Evolutionary conservation across 192 early-diverging fungal species (phyloP), one percentile per base, ranked within the genome.

Genomic region (Backusella psychrophila): DNA sequence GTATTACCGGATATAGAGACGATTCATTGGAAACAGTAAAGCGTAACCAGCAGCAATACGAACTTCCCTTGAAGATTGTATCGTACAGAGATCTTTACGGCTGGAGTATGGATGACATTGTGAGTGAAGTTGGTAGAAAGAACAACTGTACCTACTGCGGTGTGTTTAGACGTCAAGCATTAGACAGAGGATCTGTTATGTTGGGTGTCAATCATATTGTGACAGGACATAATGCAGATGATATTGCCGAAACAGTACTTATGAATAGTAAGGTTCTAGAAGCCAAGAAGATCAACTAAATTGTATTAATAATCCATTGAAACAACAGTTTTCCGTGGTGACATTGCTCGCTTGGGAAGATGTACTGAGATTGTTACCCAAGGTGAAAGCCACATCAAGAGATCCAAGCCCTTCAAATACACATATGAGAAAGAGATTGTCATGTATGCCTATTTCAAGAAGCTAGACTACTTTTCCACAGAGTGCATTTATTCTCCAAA

Each of bases 91-190:
- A 98, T 76, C 87, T 99, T 11, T 99, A 98, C 84, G 96, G 96
- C 19, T 99, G 98, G 98, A 94, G 91, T 56, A 99, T 99, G 98
- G 98, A 99, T 86, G 87, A 92, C 34, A 98, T 99, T 79, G 98
- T 99, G 6, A 90, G 91, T 71, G 91, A 96, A 66, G 93, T 98
- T 21, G 98, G 98, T 0, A 87, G 92, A 69, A 98, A 98, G 81
- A 99, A 98, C 82, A 99, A 99, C 83, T 99, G 98, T 84, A 99
- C 98, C 15, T 99, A 98, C 79, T 99, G 98, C 78, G 98, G 98
- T 59, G 98, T 99, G 46, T 98, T 99, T 80, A 91, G 98, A 66
- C 89, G 98, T 26, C 98, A 99, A 82, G 98, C 98, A 46, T 85
- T 99, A 66, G 98, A 99, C 73, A 87, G 98, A 56, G 98, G 98